Base-by-base conservation (phyloP, 345 rosid species). In the Balakata baccata region DNA sequence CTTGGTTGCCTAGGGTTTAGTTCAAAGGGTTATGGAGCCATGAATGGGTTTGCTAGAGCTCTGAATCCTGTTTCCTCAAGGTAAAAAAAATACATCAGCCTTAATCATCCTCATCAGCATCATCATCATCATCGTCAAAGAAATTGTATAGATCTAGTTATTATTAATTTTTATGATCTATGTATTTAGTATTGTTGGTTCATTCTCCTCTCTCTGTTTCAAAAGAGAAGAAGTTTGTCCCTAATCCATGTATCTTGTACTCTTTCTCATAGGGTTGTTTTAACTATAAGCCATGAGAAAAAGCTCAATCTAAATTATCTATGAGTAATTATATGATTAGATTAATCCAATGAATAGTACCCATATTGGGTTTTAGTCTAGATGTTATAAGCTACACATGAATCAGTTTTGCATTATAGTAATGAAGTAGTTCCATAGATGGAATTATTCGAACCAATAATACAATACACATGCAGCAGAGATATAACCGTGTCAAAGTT, bases 1-100 rank as follows among this genome's bases (percentile, higher is more conserved):
- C 87, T 95, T n/a, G 99, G 99, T 1, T 95, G 99, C 78, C 73
- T 95, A 77, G 98, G 99, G 54, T 95, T 95, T 63, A 95, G 94
- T 77, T 95, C 99, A 3, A 95, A 92, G 77, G 97, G 99, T 9
- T 92, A 92, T 78, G 92, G 99, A 61, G 96, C 93, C 64, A 85
- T 95, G 76, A 95, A 89, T 84, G 98, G 96, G 7, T 84, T 92
- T 59, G 94, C 97, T 7, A 87, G 93, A 76, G 92, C 94, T 75
- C 75, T 92, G 81, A 92, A 95, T 83, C 98, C 98, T 37, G 99
- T 92, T 56, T 87, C 98, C 4, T 92, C 98, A 68, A 86, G 94
- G 87, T 92, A 73, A 85, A 75, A 29, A 53, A 38, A 39, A 10
- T 22, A 7, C 18, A 47, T 37, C 23, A 29, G 34, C 34, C 34